Percentiles rank a stretch among this genome's conserved stretches.
phyloP scores from a whole-genome alignment of 345 rosid genomes.

The Eutrema japonicum region DNA sequence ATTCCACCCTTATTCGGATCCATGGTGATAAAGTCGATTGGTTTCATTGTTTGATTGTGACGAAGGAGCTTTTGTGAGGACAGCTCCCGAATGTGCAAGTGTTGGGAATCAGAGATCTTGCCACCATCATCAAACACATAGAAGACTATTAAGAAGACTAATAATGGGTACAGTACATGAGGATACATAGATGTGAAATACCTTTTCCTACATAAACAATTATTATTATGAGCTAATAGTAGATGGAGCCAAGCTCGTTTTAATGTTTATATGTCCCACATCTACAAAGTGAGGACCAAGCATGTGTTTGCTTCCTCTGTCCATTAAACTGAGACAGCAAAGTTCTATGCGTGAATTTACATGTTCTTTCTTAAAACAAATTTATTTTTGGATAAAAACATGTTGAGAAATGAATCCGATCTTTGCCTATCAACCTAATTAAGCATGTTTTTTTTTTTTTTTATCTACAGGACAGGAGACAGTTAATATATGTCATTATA shows the following conservation, averaged over 20 bases:
- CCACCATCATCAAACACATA: neutral
- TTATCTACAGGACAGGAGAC: neutral
- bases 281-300: neutral
- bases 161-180: neutral
- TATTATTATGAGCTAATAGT: neutral
- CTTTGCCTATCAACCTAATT: neutral
- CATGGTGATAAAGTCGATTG: slow-evolving; percentile 1
- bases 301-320: slow-evolving; percentile 15
- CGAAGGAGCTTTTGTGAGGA: neutral
- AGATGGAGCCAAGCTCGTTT: neutral
- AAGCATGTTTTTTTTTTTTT: neutral
- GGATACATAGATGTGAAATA: no score
- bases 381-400: neutral
- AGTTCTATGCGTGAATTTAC: neutral
- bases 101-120: neutral
- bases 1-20: no score
- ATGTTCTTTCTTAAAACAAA: neutral
- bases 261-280: slow-evolving; percentile 14
- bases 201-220: neutral
- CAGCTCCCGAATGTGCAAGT: neutral
- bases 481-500: neutral
- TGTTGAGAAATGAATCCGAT: slow-evolving; percentile 4
- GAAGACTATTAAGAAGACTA: neutral
- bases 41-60: slow-evolving; percentile 1
- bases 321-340: slow-evolving; percentile 25